Percentiles rank a stretch among this genome's conserved stretches.
phyloP scores from a whole-genome alignment of 1,284 basidiomycete genomes.

The Chondrostereum purpureum region DNA sequence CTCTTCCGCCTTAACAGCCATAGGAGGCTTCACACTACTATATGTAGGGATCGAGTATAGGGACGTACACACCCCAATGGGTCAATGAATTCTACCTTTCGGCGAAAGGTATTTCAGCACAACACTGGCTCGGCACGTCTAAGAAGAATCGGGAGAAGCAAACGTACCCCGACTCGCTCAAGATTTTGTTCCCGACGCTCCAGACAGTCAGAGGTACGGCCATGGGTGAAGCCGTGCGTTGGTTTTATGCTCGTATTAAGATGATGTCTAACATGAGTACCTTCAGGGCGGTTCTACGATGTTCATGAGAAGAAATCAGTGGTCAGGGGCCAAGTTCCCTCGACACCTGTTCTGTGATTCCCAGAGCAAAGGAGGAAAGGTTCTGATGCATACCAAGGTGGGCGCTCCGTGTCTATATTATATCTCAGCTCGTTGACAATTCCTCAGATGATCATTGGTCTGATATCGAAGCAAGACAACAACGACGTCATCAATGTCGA shows the following conservation, averaged over 20 bases:
- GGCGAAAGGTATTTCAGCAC: slow-evolving; percentile 59
- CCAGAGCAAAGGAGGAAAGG: slow-evolving; percentile 60
- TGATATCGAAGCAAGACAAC: neutral
- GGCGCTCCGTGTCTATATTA: too few species aligned
- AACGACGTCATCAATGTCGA: slow-evolving; percentile 20
- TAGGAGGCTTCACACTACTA: too few species aligned
- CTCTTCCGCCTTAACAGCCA: too few species aligned
- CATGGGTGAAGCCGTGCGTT: slow-evolving; percentile 39
- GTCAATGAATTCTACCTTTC: slow-evolving; percentile 72
- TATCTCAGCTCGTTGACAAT: slow-evolving; percentile 1
- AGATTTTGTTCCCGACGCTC: slow-evolving; percentile 63
- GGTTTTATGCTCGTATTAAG: slow-evolving; percentile 1
- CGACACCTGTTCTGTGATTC: slow-evolving; percentile 62
- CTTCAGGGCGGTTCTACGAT: slow-evolving; percentile 67
- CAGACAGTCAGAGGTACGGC: slow-evolving; percentile 53
- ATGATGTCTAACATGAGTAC: neutral
- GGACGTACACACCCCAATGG: slow-evolving; percentile 71
- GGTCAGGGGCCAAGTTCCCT: slow-evolving; percentile 67
- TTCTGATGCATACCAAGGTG: slow-evolving; percentile 81
- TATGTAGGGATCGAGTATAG: slow-evolving; percentile 77
- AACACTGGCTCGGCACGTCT: slow-evolving; percentile 56
- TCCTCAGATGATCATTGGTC: slow-evolving; percentile 29
- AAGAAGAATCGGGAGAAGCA: slow-evolving; percentile 51
- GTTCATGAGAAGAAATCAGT: slow-evolving; percentile 52
- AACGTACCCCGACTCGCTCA: slow-evolving; percentile 48